Conservation (phyloP, 192 early-diverging fungal species). For the Spinellus fusiger region DNA sequence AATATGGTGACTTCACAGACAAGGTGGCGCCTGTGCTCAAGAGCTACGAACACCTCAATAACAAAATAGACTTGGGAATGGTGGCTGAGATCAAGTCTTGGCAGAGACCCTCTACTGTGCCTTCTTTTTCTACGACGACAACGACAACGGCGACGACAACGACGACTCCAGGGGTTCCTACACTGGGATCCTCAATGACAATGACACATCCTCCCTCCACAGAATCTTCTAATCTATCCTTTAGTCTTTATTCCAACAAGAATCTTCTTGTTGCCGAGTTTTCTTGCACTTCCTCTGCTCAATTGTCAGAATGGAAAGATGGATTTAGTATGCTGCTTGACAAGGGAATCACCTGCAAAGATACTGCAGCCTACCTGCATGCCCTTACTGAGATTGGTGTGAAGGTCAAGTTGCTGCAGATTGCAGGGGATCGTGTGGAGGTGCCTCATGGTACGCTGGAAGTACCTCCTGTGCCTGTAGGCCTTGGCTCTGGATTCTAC, state of each 20-base stretch:
- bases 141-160: not conserved
- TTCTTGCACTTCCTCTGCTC: conserved; percentile 33
- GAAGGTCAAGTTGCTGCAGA: conserved; percentile 56
- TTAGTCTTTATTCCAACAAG: conserved; percentile 38
- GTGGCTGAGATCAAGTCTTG: conserved; percentile 45
- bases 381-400: conserved; percentile 63
- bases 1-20: conserved; percentile 62
- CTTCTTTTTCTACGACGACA: not conserved
- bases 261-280: conserved; percentile 50
- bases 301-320: conserved; percentile 68
- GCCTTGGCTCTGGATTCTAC: conserved; percentile 22
- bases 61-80: conserved; percentile 47
- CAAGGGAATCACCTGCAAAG: conserved; percentile 52
- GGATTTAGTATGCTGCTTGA: conserved; percentile 69
- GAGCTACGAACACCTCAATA: conserved; percentile 36
- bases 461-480: conserved; percentile 26
- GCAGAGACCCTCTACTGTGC: not conserved
- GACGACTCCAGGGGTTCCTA: not conserved
- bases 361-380: conserved; percentile 59
- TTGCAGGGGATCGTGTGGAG: conserved; percentile 60
- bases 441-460: conserved; percentile 36
- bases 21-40: conserved; percentile 26
- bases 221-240: conserved; percentile 1
- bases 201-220: not conserved
- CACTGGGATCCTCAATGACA: not conserved